Percentiles rank a stretch among this genome's conserved stretches.
phyloP scores from a whole-genome alignment of 495 filamentous ascomycete species.

The Podospora pseudoanserina region DNA sequence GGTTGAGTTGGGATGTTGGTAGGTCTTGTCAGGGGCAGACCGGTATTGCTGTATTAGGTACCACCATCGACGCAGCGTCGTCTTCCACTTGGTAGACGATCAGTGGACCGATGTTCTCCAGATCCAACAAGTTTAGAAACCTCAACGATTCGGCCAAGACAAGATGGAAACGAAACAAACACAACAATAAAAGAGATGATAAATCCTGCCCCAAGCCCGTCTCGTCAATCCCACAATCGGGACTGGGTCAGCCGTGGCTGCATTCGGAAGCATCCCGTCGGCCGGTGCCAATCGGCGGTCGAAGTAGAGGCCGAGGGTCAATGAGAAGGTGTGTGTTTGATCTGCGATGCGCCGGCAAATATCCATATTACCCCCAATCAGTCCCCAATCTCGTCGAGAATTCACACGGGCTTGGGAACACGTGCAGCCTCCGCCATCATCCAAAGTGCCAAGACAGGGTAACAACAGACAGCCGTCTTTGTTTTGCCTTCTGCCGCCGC shows the following conservation, averaged over 20 bases:
- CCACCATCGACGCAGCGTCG: not conserved
- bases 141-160: not conserved
- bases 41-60: not conserved
- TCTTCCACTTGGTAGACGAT: not conserved
- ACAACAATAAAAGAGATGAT: conserved; percentile 8
- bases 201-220: conserved; percentile 1
- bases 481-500: conserved; percentile 14
- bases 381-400: conserved; percentile 16
- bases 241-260: conserved; percentile 21
- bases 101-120: not conserved
- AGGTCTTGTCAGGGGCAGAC: not conserved
- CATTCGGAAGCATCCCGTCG: conserved; percentile 24
- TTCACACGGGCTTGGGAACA: conserved; percentile 15
- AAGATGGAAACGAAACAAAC: not conserved
- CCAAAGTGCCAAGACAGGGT: conserved; percentile 34
- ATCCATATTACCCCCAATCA: conserved; percentile 35
- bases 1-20: not conserved
- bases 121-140: too few relatives aligned
- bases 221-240: conserved; percentile 15
- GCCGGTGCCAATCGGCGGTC: conserved; percentile 23
- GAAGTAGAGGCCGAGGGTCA: conserved; percentile 17
- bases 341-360: conserved; percentile 28
- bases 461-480: not conserved
- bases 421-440: conserved; percentile 14
- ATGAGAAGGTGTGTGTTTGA: conserved; percentile 13